A percentile compares a stretch with the other conserved stretches of the same genome.
These are phyloP conservation scores for Neopestalotiopsis clavispora DNA, from an alignment of 2,329 filamentous ascomycete species.

Conservation along the genomic window DNA sequence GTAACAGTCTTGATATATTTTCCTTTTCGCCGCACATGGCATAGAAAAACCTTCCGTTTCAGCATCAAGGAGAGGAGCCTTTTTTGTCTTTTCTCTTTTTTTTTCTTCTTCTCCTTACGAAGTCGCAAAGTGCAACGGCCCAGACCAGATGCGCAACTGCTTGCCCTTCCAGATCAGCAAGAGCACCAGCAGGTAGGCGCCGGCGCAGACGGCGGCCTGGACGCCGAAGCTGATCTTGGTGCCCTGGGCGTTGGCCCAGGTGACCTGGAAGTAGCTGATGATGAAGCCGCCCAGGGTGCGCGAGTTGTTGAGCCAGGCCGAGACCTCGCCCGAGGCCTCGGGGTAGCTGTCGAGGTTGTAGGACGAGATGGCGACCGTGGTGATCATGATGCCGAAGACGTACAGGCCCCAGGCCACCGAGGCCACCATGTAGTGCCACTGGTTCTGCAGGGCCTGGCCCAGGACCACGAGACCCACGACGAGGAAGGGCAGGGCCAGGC, in stretches of 20 bases:
- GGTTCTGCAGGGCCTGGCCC: constrained; percentile 54
- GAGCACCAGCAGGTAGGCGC: constrained; percentile 41
- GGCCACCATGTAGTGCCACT: constrained; percentile 57
- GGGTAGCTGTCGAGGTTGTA: constrained; percentile 61
- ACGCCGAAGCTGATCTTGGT: constrained; percentile 50
- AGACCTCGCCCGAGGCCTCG: constrained; percentile 58
- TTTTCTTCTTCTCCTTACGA: not conserved
- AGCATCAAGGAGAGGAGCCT: not conserved
- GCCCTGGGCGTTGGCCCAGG: constrained; percentile 50
- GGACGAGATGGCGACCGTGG: constrained; percentile 54
- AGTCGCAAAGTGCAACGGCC: constrained; percentile 39
- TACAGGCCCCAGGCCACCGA: constrained; percentile 58
- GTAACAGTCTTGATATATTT: not conserved
- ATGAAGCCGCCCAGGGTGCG: constrained; percentile 56
- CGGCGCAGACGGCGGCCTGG: constrained; percentile 47
- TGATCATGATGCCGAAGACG: constrained; percentile 60
- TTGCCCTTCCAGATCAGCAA: constrained; percentile 42
- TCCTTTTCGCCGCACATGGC: not conserved
- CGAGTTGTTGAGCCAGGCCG: constrained; percentile 55
- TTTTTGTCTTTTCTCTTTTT: no score
- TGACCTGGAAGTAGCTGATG: constrained; percentile 56
- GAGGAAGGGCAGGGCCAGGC: constrained; percentile 53
- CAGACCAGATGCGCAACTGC: constrained; percentile 39
- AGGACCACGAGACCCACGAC: constrained; percentile 54
- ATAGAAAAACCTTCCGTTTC: not conserved